Conservation (phyloP, 192 early-diverging fungal species). For the Paraglomus occultum region DNA sequence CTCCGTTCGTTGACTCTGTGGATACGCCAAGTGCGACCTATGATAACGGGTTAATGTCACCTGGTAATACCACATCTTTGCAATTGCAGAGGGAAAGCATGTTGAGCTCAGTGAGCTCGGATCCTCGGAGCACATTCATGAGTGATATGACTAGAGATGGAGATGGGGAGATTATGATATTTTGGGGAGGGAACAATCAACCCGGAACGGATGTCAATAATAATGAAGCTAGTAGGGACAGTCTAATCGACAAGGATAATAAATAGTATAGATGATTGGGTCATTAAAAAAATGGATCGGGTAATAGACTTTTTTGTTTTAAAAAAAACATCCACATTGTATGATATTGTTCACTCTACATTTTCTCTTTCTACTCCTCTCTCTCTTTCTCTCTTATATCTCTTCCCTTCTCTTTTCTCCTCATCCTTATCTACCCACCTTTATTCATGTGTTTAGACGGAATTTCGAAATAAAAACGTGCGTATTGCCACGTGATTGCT, state of each 20-base stretch:
- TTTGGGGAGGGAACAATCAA: constrained; percentile 16
- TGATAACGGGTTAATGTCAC: constrained; percentile 13
- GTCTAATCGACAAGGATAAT: neutral
- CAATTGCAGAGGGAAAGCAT: constrained; percentile 25
- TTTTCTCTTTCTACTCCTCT: too few relatives aligned
- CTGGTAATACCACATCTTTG: neutral
- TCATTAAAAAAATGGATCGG: neutral
- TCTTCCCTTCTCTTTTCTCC: too few relatives aligned
- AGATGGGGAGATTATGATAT: constrained; percentile 29
- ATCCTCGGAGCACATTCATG: constrained; percentile 25
- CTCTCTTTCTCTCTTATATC: too few relatives aligned
- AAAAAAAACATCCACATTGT: too few relatives aligned
- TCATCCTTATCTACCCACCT: too few relatives aligned
- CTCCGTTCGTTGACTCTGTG: neutral
- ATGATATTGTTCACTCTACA: too few relatives aligned
- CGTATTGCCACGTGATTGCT: too few relatives aligned
- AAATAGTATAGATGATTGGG: neutral
- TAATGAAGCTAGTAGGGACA: too few relatives aligned
- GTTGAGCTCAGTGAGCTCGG: constrained; percentile 4
- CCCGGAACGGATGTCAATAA: too few relatives aligned
- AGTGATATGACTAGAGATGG: constrained; percentile 11
- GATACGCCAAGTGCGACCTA: constrained; percentile 19
- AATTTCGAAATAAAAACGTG: too few relatives aligned
- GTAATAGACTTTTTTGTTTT: too few relatives aligned
- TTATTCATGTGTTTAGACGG: too few relatives aligned